phyloP scores from a whole-genome alignment of 371 early-diverging fungal genomes.

The Zopfochytrium polystomum region DNA sequence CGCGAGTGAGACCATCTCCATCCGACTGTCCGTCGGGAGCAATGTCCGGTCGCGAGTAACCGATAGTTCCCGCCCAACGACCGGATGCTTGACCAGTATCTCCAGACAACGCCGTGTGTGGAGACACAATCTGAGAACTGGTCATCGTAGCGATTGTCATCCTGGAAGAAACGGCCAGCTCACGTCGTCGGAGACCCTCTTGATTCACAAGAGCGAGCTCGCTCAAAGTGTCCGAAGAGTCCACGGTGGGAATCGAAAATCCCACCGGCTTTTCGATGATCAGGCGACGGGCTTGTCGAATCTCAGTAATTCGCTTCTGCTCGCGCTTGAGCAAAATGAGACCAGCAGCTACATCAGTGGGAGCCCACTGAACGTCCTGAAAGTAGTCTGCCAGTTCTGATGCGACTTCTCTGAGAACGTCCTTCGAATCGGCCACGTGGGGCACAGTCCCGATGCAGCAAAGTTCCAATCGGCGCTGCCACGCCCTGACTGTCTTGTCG shows the following conservation, averaged over 20 bases:
- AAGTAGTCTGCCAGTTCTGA: slow-evolving; percentile 29
- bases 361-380: slow-evolving; percentile 45
- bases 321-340: slow-evolving; percentile 44
- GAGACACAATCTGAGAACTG: too few relatives aligned
- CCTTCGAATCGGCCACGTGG: slow-evolving; percentile 20
- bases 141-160: too few relatives aligned
- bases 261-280: slow-evolving; percentile 27
- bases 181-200: too few relatives aligned
- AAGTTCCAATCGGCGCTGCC: slow-evolving; percentile 35
- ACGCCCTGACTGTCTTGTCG: slow-evolving; percentile 21
- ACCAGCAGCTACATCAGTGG: slow-evolving; percentile 43
- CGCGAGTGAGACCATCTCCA: too few relatives aligned
- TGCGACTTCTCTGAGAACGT: slow-evolving; percentile 24
- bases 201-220: too few relatives aligned
- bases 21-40: too few relatives aligned
- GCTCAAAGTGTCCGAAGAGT: slow-evolving; percentile 4
- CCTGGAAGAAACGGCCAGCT: too few relatives aligned
- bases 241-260: slow-evolving; percentile 20
- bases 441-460: slow-evolving; percentile 14
- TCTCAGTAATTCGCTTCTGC: slow-evolving; percentile 39
- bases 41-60: too few relatives aligned
- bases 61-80: too few relatives aligned
- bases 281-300: slow-evolving; percentile 23
- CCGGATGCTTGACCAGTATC: too few relatives aligned
- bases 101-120: too few relatives aligned